phyloP scores from a whole-genome alignment of 306 rosid species.

The Dryas octopetala region DNA sequence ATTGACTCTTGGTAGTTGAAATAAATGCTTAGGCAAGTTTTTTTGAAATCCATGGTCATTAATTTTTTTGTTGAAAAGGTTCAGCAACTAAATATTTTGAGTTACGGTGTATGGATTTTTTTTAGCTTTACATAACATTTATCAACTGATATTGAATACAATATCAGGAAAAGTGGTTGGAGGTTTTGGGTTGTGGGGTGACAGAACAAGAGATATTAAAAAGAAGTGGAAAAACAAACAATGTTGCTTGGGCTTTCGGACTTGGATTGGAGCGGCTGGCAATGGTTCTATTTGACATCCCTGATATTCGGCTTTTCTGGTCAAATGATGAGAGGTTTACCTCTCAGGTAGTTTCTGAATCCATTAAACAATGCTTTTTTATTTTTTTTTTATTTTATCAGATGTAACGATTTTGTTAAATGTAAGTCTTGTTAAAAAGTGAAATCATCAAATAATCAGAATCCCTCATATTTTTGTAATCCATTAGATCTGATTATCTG shows the following conservation, averaged over 20 bases:
- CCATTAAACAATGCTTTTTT: conserved; percentile 15
- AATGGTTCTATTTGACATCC: conserved; percentile 97
- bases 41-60: neutral
- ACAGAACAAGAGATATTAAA: conserved; percentile 90
- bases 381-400: conserved; percentile 2
- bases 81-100: neutral
- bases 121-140: neutral
- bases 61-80: too few species aligned
- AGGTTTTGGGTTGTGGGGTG: conserved; percentile 98
- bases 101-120: neutral
- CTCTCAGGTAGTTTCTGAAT: conserved; percentile 68
- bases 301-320: conserved; percentile 97
- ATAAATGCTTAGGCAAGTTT: neutral
- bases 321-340: conserved; percentile 87
- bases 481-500: conserved; percentile 9
- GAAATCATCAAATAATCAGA: conserved; percentile 8
- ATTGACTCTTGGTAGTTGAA: neutral
- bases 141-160: neutral
- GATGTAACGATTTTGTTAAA: conserved; percentile 19
- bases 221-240: conserved; percentile 65
- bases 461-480: conserved; percentile 25
- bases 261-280: conserved; percentile 96
- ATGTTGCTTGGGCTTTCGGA: conserved; percentile 99
- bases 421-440: conserved; percentile 18
- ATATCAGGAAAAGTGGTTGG: conserved; percentile 85